Conservation (phyloP, 208 protist species). For the Leishmania major region DNA sequence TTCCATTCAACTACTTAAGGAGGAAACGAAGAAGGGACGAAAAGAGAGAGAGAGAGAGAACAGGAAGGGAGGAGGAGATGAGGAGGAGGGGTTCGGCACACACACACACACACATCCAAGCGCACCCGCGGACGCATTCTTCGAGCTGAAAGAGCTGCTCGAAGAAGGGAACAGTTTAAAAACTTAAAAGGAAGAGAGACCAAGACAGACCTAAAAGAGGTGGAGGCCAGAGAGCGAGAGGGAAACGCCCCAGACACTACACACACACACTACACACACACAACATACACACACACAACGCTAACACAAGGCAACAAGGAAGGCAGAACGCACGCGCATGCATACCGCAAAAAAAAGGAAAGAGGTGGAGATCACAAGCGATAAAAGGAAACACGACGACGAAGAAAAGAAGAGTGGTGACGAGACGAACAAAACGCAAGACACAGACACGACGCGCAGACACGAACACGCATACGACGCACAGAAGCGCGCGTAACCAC, state of each 20-base stretch:
- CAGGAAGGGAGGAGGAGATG: not conserved
- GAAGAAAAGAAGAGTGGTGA: not conserved
- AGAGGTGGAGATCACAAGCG: conserved; percentile 1
- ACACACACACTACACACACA: conserved; percentile 4
- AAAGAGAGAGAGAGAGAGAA: not conserved
- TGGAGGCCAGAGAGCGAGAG: too few relatives aligned
- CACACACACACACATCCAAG: not conserved
- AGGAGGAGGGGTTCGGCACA: not conserved
- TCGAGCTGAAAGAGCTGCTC: not conserved
- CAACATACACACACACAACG: not conserved
- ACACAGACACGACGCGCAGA: not conserved
- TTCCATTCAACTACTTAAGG: not conserved
- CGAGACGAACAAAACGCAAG: not conserved
- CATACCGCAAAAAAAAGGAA: conserved; percentile 6
- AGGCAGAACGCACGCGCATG: not conserved
- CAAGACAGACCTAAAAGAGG: not conserved
- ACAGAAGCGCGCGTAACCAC: not conserved
- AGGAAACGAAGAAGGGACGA: not conserved
- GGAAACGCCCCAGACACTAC: not conserved
- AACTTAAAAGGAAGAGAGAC: not conserved
- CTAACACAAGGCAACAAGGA: too few relatives aligned
- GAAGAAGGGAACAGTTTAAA: not conserved
- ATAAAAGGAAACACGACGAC: not conserved
- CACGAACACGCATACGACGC: not conserved
- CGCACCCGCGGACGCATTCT: not conserved